Evolutionary conservation across 495 filamentous ascomycete genomes (phyloP).

Genomic region (Symbiotaphrina buchneri): DNA sequence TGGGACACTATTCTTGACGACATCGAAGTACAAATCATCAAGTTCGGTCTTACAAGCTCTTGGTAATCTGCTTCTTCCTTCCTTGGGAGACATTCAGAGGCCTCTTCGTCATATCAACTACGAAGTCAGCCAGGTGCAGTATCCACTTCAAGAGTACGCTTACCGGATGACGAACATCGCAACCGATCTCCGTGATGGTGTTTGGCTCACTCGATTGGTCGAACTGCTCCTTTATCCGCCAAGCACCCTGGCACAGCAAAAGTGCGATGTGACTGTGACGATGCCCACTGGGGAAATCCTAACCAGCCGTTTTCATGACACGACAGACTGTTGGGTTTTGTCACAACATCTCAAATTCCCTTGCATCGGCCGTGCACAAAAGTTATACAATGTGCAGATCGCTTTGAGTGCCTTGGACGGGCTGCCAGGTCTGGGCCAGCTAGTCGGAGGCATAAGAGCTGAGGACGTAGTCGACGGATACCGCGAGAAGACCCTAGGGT

Average conservation of each 20-base stretch:
- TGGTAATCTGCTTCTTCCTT: slow-evolving; percentile 28
- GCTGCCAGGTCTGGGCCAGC: slow-evolving; percentile 12
- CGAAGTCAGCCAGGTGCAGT: slow-evolving; percentile 26
- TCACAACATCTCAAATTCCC: slow-evolving; percentile 38
- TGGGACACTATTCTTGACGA: slow-evolving; percentile 19
- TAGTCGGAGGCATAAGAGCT: slow-evolving; percentile 20
- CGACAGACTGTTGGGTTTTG: slow-evolving; percentile 19
- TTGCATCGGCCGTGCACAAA: slow-evolving; percentile 29
- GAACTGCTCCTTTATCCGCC: slow-evolving; percentile 31
- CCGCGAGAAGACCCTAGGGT: slow-evolving; percentile 38
- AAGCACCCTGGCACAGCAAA: slow-evolving; percentile 7
- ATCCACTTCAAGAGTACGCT: slow-evolving; percentile 32
- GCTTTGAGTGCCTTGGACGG: slow-evolving; percentile 27
- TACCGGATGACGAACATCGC: slow-evolving; percentile 38
- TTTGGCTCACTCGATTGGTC: slow-evolving; percentile 33
- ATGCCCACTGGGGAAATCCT: slow-evolving; percentile 16
- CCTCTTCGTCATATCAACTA: slow-evolving; percentile 32
- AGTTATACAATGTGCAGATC: slow-evolving; percentile 36
- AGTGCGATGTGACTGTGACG: slow-evolving; percentile 13
- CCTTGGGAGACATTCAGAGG: slow-evolving; percentile 32
- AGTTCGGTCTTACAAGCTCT: slow-evolving; percentile 27
- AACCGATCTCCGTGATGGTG: slow-evolving; percentile 39
- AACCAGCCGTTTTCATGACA: slow-evolving; percentile 8
- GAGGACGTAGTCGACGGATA: slow-evolving; percentile 46
- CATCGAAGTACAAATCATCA: slow-evolving; percentile 33